Conservation (phyloP, 495 filamentous ascomycete genomes). For the Saxophila tyrrhenica region DNA sequence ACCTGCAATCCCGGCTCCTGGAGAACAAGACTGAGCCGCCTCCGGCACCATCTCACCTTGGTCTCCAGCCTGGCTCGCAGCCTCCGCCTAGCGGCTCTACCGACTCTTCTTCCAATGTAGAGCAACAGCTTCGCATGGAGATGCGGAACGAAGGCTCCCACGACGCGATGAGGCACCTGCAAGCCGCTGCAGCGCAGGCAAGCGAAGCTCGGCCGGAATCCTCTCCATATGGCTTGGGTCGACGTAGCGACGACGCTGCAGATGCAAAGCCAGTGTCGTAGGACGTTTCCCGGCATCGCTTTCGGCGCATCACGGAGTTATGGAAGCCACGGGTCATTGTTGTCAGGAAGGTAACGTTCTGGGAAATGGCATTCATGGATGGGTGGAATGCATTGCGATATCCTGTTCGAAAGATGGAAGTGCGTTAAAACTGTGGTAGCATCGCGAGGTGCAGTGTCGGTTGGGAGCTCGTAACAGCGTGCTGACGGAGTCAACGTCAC, state of each 20-base stretch:
- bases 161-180: conserved; percentile 16
- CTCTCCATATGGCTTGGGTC: conserved; percentile 13
- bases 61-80: conserved; percentile 26
- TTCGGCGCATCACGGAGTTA: too few relatives aligned
- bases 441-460: background rate
- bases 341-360: too few relatives aligned
- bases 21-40: conserved; percentile 75
- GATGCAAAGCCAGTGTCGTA: background rate
- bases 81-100: background rate
- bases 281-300: too few relatives aligned
- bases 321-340: too few relatives aligned
- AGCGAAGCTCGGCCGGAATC: conserved; percentile 10
- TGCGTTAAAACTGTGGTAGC: background rate
- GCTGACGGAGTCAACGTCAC: too few relatives aligned
- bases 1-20: conserved; percentile 76
- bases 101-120: background rate
- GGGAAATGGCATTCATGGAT: too few relatives aligned
- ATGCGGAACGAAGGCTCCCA: background rate
- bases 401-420: background rate
- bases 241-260: background rate
- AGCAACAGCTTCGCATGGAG: conserved; percentile 1
- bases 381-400: background rate
- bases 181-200: conserved; percentile 19
- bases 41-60: conserved; percentile 59
- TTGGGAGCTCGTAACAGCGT: too few relatives aligned